Evolutionary conservation across 352 stramenopile species (phyloP), one percentile per base, ranked within the genome.

Genomic region (Bremia lactucae): DNA sequence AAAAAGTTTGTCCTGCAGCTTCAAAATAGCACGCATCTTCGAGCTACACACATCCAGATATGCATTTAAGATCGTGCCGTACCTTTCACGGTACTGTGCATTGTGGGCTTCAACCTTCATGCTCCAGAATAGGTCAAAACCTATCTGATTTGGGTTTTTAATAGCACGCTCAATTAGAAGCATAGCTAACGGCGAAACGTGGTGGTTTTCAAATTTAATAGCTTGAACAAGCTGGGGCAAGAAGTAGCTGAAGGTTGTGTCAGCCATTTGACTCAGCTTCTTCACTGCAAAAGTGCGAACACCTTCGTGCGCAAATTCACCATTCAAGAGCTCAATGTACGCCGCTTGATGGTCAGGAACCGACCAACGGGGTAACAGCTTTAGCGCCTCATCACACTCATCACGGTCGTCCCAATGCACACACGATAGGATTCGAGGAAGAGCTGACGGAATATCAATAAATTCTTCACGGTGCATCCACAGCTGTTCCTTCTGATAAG

Each of bases 11-110:
- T 95, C 65, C 48, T 96, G 82, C 3, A 97, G 68, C 62, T 94
- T 92, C 2, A 90, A 61, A 56, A 97, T 94, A 0, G 87, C 71
- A 23, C 80, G 87, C 83, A 95, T 94, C 59, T 96, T 96, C 36
- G 71, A 83, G 43, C 65, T 96, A 58, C 68, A 87, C 36, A 87
- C 79, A 31, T 92, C 77, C 26, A 90, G 29, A 36, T 92, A 92
- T 4, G 75, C 75, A 21, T 92, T 87, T 35, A 89, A 59, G 43
- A 90, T 70, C 0, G 74, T 83, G 9, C 78, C 75, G 31, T 90
- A 92, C 9, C 81, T 67, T 42, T 91, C 80, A 9, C 66, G 66
- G 36, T 85, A 87, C 33, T 87, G 74, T 4, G 72, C 55, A 45
- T 88, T 85, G 54, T 93, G 67, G 13, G 84, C 80, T 38, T 95